Conservation (phyloP, 495 filamentous ascomycete genomes). For the Podospora pseudopauciseta region DNA sequence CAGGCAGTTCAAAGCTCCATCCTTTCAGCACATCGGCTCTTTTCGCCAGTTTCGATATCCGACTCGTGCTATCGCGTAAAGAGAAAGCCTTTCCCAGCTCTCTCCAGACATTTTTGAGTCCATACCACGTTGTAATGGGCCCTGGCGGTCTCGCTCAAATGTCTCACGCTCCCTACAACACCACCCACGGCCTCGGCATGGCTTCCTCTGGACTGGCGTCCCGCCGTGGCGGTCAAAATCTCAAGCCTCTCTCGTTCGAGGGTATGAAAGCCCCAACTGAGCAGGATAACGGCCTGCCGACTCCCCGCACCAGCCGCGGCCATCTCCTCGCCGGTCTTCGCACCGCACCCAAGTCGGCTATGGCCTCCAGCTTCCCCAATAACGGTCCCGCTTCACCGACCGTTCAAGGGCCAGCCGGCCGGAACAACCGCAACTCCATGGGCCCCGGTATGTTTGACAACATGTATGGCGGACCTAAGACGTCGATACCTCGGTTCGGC, state of each 20-base stretch:
- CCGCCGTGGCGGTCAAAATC: constrained; percentile 68
- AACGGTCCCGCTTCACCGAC: constrained; percentile 62
- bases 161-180: constrained; percentile 78
- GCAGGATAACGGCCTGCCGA: constrained; percentile 57
- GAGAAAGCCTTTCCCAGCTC: constrained; percentile 3
- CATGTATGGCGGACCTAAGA: constrained; percentile 50
- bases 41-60: constrained; percentile 6
- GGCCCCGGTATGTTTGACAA: constrained; percentile 47
- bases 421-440: constrained; percentile 45
- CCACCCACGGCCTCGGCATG: constrained; percentile 67
- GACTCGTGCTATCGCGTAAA: not conserved
- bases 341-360: constrained; percentile 85
- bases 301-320: constrained; percentile 89
- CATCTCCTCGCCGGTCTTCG: constrained; percentile 90
- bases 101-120: constrained; percentile 7
- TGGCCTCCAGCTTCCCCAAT: constrained; percentile 54
- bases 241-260: constrained; percentile 83
- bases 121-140: constrained; percentile 67
- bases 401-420: constrained; percentile 28
- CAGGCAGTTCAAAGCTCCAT: not conserved
- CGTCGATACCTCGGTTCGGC: constrained; percentile 44
- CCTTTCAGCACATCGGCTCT: not conserved
- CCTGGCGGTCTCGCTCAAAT: constrained; percentile 99
- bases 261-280: constrained; percentile 47
- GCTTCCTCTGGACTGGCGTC: constrained; percentile 75